Base-by-base conservation (phyloP, 371 early-diverging fungal species). In the Catenaria anguillulae region DNA sequence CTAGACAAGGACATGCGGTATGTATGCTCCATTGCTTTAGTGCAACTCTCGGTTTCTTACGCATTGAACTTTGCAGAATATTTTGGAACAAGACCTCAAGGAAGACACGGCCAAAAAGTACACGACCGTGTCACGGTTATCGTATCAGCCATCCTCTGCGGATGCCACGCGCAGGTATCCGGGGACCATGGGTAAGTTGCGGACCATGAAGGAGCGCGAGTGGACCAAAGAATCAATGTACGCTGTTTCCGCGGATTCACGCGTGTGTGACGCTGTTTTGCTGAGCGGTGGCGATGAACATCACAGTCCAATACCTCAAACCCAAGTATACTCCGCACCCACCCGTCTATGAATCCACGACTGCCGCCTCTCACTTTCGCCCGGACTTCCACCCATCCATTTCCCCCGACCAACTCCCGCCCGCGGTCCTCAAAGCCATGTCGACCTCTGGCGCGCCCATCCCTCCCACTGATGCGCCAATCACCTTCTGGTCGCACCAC, bases 401-500 rank as follows among this genome's bases (percentile, higher is more conserved):
- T 19, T 33, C 33, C 17, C 58, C 36, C 19, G 26, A 1, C 43
- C 6, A 24, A 4, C 24, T 33, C 29, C 43, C 58, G 35, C 58
- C 43, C 36, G 23, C 56, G 15, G 17, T n/a, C n/a, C 23, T 23
- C 0, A 17, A 60, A 8, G 60, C 33, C 0, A 26, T 12, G 54
- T 8, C 8, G 26, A 54, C 54, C 54, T 17, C 8, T 29, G 10
- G 26, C 54, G 31, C 33, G 26, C 54, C 54, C 8, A n/a, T n/a
- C n/a, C n/a, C n/a, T 54, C 6, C 54, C 54, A 54, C 54, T 31
- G 56, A 60, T 21, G 55, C n/a, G 36, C 61, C 61, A 15, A 59
- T 61, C 58, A 61, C 61, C 12, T 61, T 61, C 29, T 61, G 61
- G 61, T 61, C 61, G 42, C 61, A 61, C 43, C 2, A 13, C 26